Evolutionary conservation across 1,139 yeast species (phyloP), one percentile per base, ranked within the genome.

Genomic region (Lipomyces yarrowii): DNA sequence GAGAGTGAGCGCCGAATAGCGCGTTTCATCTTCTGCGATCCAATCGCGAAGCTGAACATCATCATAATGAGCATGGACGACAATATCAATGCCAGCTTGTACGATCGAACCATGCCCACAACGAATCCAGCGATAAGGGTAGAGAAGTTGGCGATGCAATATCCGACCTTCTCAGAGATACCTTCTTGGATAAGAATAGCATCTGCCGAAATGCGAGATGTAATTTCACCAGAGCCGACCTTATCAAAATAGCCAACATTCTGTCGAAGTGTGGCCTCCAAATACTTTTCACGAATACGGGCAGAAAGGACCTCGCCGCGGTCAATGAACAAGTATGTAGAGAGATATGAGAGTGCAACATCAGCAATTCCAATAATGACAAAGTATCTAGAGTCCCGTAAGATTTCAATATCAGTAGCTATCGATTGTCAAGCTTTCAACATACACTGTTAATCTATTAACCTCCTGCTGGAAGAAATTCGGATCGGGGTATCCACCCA

Each of bases 241-340:
- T 77, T 75, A 70, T 81, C 83, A 68, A 81, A 81, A 69, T 78
- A 81, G 15, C 79, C 84, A 60, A 81, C 75, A 63, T 81, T 81
- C 69, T 81, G 83, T 39, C 81, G 74, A 61, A 81, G 71, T 11
- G 81, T 73, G 1, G 83, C 78, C 67, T 72, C 69, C 42, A 81
- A 73, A 66, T 80, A 81, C 60, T 74, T 73, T 62, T 78, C 77
- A 58, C 84, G 78, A 71, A 80, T 79, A 30, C 82, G 73, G n/a
- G 80, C 79, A 0, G 84, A 76, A 56, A 80, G 69, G n/a, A 78
- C 76, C 68, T 81, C 84, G 52, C 84, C 83, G 15, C 79, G 75
- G 62, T 78, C 77, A 15, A 80, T 66, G 62, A 70, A 73, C 60
- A 74, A 63, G 54, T 63, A 67, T 2, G 76, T 74, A 21, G 73